phyloP scores from a whole-genome alignment of 352 stramenopile species.

The Globisporangium orthogonon region DNA sequence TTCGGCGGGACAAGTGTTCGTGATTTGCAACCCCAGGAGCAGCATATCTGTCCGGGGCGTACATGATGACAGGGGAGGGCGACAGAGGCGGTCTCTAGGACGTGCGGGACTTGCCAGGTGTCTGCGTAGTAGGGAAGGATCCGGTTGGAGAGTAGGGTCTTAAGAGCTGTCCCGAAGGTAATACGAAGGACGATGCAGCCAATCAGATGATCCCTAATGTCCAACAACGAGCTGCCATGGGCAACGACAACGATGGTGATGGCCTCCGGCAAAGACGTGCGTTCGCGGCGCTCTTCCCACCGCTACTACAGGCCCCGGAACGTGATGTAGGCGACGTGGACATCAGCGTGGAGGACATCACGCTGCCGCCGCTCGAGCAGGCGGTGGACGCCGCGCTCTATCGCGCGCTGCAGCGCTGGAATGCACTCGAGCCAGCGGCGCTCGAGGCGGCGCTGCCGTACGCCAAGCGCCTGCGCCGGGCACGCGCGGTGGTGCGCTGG shows the following conservation, averaged over 20 bases:
- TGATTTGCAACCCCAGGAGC: too few species aligned
- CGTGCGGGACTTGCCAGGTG: too few species aligned
- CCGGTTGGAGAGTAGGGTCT: too few species aligned
- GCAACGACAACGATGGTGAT: not conserved
- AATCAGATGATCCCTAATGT: too few species aligned
- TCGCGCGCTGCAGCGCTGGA: conserved; percentile 54
- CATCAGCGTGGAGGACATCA: conserved; percentile 44
- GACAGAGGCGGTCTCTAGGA: too few species aligned
- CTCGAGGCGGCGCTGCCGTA: conserved; percentile 48
- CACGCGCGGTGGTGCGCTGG: conserved; percentile 46
- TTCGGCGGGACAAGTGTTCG: too few species aligned
- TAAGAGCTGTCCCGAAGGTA: too few species aligned
- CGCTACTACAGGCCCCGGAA: conserved; percentile 18
- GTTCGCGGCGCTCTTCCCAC: conserved; percentile 44
- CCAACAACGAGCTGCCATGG: not conserved
- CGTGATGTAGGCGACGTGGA: conserved; percentile 26
- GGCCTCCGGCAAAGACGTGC: not conserved
- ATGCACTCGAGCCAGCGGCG: conserved; percentile 36
- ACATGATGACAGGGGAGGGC: too few species aligned
- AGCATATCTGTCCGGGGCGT: too few species aligned
- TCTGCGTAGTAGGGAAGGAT: too few species aligned
- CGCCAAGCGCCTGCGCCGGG: conserved; percentile 47
- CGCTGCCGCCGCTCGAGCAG: conserved; percentile 43
- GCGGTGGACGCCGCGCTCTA: conserved; percentile 52
- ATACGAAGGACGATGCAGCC: too few species aligned